Evolutionary conservation across 257 asterid species (phyloP), one percentile per base, ranked within the genome.

Genomic region (Craterostigma plantagineum): DNA sequence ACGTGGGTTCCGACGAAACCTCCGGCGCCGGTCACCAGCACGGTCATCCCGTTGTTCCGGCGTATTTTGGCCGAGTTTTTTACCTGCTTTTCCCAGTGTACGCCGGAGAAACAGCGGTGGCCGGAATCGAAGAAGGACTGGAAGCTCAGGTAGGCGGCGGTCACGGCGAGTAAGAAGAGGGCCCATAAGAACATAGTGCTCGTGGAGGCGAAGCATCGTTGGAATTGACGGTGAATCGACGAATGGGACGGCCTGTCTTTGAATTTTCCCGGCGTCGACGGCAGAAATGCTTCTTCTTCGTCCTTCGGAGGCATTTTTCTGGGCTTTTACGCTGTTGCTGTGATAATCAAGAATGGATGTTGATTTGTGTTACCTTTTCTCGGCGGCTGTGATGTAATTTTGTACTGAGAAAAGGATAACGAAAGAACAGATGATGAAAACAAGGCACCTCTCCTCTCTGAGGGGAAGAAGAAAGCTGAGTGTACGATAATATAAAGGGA

Each of bases 1-100:
- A 69, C 78, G 45, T 73, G 83, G 30, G 64, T 41, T 0, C 83
- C 83, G 5, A 73, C 83, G 54, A 73, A 73, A 3, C 82, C 82
- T 14, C 75, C 75, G 0, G 82, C 78, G 7, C 82, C 82, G 36
- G 82, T 73, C 18, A 73, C 78, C 1, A 73, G 64, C 0, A 73
- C 73, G 34, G 75, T 35, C 10, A 58, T n/a, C 0, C 83, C 83
- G 27, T 63, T 59, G 1, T 45, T 16, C 3, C 78, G 70, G 38
- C 18, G 78, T 64, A 69, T 66, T 61, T 66, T 55, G 0, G 75
- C 70, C 0, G 83, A 73, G 11, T 38, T 7, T 2, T 46, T 41
- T 13, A 73, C 59, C 35, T 73, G 63, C 10, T 52, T 60, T 55
- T 69, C 78, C 70, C 72, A 73, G 0, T 60, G 70, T 18, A 50